phyloP scores from a whole-genome alignment of 2,329 filamentous ascomycete genomes.

The Alternaria sp. region DNA sequence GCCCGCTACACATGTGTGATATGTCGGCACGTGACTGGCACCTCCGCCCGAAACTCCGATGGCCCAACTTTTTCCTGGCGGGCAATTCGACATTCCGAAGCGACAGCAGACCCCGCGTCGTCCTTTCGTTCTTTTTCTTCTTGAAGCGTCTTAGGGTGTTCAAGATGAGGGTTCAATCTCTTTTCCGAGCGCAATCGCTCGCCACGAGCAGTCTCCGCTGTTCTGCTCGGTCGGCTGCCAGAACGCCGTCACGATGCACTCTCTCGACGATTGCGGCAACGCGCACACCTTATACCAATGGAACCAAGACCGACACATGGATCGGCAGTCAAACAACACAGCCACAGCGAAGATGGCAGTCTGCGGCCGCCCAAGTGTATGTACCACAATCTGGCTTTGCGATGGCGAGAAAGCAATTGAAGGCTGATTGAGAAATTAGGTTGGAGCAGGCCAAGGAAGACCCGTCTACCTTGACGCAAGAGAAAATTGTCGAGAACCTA shows the following conservation, averaged over 20 bases:
- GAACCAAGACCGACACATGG: constrained; percentile 42
- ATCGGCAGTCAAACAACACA: constrained; percentile 32
- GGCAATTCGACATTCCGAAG: constrained; percentile 18
- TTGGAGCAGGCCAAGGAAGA: constrained; percentile 66
- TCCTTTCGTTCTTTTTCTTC: constrained; percentile 33
- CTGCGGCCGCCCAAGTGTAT: constrained; percentile 50
- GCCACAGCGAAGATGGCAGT: constrained; percentile 48
- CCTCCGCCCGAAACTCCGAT: constrained; percentile 33
- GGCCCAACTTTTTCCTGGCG: constrained; percentile 40
- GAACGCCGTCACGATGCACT: constrained; percentile 42
- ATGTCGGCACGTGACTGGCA: constrained; percentile 34
- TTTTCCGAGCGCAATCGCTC: constrained; percentile 47
- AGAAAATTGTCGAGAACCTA: constrained; percentile 80
- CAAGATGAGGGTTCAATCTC: constrained; percentile 48
- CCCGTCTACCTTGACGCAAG: constrained; percentile 66
- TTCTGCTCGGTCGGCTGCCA: constrained; percentile 34
- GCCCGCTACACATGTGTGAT: background rate
- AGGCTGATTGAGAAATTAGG: constrained; percentile 37
- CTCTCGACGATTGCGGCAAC: constrained; percentile 45
- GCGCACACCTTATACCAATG: constrained; percentile 40
- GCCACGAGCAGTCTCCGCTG: constrained; percentile 41
- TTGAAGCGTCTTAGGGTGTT: constrained; percentile 20
- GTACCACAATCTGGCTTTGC: constrained; percentile 22
- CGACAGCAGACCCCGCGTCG: constrained; percentile 39
- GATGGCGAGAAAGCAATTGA: constrained; percentile 16